These are phyloP conservation scores for Venturiaceae sp. DNA, from an alignment of 2,329 filamentous ascomycete species.

Conservation along the genomic window DNA sequence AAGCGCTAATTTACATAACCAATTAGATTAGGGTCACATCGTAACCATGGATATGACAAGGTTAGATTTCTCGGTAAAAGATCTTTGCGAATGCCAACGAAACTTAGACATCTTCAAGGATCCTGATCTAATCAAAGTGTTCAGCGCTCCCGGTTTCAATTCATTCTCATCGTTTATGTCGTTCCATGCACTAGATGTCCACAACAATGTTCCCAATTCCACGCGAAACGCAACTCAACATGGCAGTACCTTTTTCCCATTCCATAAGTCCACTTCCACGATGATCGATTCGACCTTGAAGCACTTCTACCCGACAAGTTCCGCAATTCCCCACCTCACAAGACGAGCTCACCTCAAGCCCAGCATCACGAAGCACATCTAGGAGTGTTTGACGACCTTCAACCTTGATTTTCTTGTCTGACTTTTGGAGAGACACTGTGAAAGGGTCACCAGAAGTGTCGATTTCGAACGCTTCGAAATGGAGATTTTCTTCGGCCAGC, in stretches of 20 bases:
- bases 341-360: slow-evolving; percentile 33
- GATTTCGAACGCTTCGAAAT: slow-evolving; percentile 51
- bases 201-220: slow-evolving; percentile 23
- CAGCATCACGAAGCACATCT: slow-evolving; percentile 28
- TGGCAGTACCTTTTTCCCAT: slow-evolving; percentile 22
- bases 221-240: slow-evolving; percentile 29
- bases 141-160: no score
- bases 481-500: slow-evolving; percentile 42
- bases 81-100: no score
- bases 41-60: no score
- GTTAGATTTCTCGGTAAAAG: no score
- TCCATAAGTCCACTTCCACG: slow-evolving; percentile 26
- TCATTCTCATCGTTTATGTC: no score
- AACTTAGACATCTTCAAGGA: no score
- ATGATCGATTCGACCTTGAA: slow-evolving; percentile 27
- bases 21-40: no score
- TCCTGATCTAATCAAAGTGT: no score
- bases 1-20: no score
- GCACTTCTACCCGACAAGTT: slow-evolving; percentile 30
- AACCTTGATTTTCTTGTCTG: slow-evolving; percentile 33
- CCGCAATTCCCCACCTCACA: slow-evolving; percentile 36
- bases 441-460: slow-evolving; percentile 50
- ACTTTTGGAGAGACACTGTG: slow-evolving; percentile 42
- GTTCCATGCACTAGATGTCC: slow-evolving; percentile 15
- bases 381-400: slow-evolving; percentile 30